Evolutionary conservation across 495 filamentous ascomycete species (phyloP).

Genomic region (Penicillium turbatum): DNA sequence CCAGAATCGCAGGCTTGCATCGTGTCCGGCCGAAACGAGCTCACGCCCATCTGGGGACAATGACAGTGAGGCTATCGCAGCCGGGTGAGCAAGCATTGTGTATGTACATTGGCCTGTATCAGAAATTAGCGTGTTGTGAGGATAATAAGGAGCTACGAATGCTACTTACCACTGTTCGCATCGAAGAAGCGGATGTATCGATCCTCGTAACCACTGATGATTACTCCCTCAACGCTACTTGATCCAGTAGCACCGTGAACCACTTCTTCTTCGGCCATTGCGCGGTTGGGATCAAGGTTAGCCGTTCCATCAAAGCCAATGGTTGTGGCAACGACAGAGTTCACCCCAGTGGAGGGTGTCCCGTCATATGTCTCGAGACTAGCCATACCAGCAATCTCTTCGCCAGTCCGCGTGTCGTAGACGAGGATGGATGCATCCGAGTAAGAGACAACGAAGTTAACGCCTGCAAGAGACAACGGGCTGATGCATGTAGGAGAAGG

Average conservation of each 20-base stretch:
- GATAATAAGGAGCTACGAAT: not conserved
- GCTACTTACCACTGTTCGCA: conserved; percentile 87
- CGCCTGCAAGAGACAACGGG: conserved; percentile 76
- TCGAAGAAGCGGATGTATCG: conserved; percentile 94
- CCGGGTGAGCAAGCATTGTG: conserved; percentile 93
- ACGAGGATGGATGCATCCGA: conserved; percentile 84
- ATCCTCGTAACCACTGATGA: conserved; percentile 95
- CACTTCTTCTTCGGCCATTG: conserved; percentile 60
- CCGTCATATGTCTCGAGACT: conserved; percentile 90
- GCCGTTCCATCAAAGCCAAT: conserved; percentile 68
- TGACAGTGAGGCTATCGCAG: conserved; percentile 83
- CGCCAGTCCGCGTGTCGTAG: conserved; percentile 85
- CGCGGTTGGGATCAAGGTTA: conserved; percentile 59
- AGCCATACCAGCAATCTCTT: conserved; percentile 88
- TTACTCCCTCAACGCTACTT: conserved; percentile 81
- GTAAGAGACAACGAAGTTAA: conserved; percentile 91
- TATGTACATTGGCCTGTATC: conserved; percentile 95
- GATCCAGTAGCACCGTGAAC: conserved; percentile 79
- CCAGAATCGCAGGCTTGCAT: conserved; percentile 94
- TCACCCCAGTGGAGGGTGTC: conserved; percentile 77
- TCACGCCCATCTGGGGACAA: conserved; percentile 89
- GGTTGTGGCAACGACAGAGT: conserved; percentile 85
- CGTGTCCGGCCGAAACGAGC: conserved; percentile 93
- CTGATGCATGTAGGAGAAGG: conserved; percentile 89
- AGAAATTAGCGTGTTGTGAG: conserved; percentile 29